Evolutionary conservation across 2,329 filamentous ascomycete genomes (phyloP), one percentile per base, ranked within the genome.

Genomic region (Penicillium glabrum): DNA sequence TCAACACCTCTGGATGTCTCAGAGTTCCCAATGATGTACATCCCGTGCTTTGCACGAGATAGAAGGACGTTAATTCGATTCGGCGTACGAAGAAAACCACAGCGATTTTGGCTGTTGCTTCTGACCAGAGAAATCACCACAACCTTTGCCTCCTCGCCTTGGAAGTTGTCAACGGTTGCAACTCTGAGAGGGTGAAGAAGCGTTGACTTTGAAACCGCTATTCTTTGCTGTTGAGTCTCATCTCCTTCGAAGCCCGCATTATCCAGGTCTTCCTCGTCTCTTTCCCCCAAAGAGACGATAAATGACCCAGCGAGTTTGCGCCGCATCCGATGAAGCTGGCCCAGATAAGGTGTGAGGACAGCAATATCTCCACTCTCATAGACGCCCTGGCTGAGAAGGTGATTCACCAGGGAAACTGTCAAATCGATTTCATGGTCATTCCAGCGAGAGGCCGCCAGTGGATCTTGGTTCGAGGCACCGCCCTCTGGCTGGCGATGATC

Each of bases 151-250:
- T 93, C 89, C 66, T 93, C 89, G 0, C 89, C 89, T 63, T 93
- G 88, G 54, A 90, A 92, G 61, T 91, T 92, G 69, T 90, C 87
- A 0, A 91, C 82, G 0, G 87, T 91, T 0, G 87, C 86, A 0
- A 88, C 71, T 5, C 83, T 75, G 3, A 89, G 69, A 1, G 75
- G 76, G 24, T 82, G 74, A 0, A 80, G 66, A 0, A 86, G 73
- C 0, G 73, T 78, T 5, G 73, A 77, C 65, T 79, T 82, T 11
- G 29, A 19, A 26, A 61, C 57, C 6, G 24, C 26, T 8, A 23
- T 13, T 3, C 54, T 51, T 43, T 31, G 19, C 0, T 45, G 62
- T 35, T 67, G 45, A n/a, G 67, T 60, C 11, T 61, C 62, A 13
- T 66, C 27, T n/a, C 72, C 67, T 7, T 68, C 67, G 5, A 74